Base-by-base conservation (phyloP, 164 flowering plant genomes). In the Magnolia changhungtana region DNA sequence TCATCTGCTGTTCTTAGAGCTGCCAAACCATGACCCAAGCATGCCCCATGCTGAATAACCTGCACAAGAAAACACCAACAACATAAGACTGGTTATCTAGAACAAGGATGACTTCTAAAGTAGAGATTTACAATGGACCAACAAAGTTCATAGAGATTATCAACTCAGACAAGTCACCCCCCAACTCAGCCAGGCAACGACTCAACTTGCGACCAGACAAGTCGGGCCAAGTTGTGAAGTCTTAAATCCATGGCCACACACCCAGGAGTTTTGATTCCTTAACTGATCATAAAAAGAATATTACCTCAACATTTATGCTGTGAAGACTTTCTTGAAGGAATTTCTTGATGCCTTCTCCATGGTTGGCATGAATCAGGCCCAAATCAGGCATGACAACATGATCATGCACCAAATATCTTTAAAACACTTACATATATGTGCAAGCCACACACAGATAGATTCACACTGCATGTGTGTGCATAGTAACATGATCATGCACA, bases 21-120 rank as follows among this genome's bases (percentile, higher is more conserved):
- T 49, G 97, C 93, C 84, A 92, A 86, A 65, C 98, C 98, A 81
- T 92, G 97, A 73, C 98, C 98, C 70, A 94, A 83, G 82, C 97
- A 92, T 64, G 97, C 98, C 49, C 97, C 97, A 84, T 94, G 98
- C 82, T 94, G 98, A 67, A 94, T 92, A 82, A 94, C 95, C 98
- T 94, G 89, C 77, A 88, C 0, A 61, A 24, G 3, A 31, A 31
- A 69, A 11, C 37, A 9, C 31, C 21, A 76, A 71, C 14, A 58
- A 31, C 21, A 69, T 65, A 21, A 18, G 13, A 7, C 50, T 14
- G 14, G 49, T 31, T 24, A 20, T 8, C 21, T 24, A 65, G 68
- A 8, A n/a, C 68, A 65, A 20, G 29, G 68, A 20, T 8, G 9
- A 0, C 24, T 65, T 65, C 24, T 3, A 65, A 65, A 65, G 4